Evolutionary conservation across 306 rosid genomes (phyloP), one percentile per base, ranked within the genome.

Genomic region (Astragalus glycyphyllos): DNA sequence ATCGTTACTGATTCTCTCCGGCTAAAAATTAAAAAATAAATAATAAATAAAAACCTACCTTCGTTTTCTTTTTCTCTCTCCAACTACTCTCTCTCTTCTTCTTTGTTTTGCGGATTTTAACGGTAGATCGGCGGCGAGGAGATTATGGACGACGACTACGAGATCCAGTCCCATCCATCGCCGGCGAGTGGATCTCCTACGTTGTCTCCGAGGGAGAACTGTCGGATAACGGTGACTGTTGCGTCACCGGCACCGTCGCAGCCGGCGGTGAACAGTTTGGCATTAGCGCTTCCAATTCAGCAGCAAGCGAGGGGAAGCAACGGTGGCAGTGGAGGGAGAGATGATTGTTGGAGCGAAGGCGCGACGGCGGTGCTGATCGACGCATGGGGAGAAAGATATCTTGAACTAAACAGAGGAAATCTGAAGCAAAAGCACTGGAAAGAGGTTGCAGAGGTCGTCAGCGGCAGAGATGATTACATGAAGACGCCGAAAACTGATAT

Each of bases 371-470:
- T 95, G 69, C 76, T 95, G 87, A 95, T 95, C 40, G 97, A 91
- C 20, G 97, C 99, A 31, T 95, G 97, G 99, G 99, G 99, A 7
- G 99, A 91, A 79, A 82, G 99, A 84, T 95, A 91, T 48, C 50
- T 95, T 58, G 93, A 95, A 75, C 92, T 95, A 49, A 95, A 97
- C 80, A 76, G 99, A 16, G 99, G 97, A 56, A 95, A 95, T 79
- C 82, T 95, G 86, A 95, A 91, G 80, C 99, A 95, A 79, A 91
- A 88, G 81, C 97, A 95, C 84, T 95, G 99, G 99, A 87, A 84
- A 69, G 99, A 95, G 79, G 99, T 95, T 1, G 97, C 99, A 12
- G 97, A 95, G 62, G 85, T 95, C 62, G 96, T 91, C 58, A 86
- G 90, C 47, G 78, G 86, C 7, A 84, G 92, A 12, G 99, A 89